phyloP scores from a whole-genome alignment of 345 rosid species.

The Rhodamnia argentea region DNA sequence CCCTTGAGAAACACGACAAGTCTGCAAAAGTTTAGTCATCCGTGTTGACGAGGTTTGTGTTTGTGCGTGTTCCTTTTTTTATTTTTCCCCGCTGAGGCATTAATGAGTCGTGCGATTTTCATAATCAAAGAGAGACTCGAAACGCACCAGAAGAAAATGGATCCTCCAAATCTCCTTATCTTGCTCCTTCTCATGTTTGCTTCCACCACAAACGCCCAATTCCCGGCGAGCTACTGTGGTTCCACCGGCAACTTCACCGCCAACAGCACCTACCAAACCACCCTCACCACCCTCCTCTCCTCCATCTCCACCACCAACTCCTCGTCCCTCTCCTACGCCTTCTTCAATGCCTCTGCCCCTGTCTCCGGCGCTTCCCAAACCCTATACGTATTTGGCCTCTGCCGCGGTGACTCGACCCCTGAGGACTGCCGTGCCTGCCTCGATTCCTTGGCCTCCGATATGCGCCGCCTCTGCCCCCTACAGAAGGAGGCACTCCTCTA shows the following conservation, averaged over 20 bases:
- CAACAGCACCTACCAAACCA: neutral
- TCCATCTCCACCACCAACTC: too few relatives aligned
- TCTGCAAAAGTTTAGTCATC: neutral
- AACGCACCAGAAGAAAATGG: neutral
- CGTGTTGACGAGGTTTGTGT: neutral
- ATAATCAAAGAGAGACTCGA: neutral
- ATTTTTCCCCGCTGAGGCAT: too few relatives aligned
- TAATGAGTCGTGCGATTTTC: too few relatives aligned
- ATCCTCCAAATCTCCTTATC: neutral
- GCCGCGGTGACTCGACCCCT: neutral
- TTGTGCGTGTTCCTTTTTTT: too few relatives aligned
- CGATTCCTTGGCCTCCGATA: neutral
- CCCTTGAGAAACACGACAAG: neutral
- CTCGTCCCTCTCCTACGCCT: neutral
- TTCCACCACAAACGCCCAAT: neutral
- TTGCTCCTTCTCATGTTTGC: neutral
- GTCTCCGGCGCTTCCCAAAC: neutral
- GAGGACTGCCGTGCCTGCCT: accelerated
- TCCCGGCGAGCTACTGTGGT: neutral
- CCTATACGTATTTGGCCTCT: neutral
- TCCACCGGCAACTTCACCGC: neutral
- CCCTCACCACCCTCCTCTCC: neutral
- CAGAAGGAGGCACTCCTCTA: neutral
- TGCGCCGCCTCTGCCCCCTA: neutral
- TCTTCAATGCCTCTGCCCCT: neutral